Evolutionary conservation across 192 early-diverging fungal genomes (phyloP).

Genomic region (Coemansia sp.): DNA sequence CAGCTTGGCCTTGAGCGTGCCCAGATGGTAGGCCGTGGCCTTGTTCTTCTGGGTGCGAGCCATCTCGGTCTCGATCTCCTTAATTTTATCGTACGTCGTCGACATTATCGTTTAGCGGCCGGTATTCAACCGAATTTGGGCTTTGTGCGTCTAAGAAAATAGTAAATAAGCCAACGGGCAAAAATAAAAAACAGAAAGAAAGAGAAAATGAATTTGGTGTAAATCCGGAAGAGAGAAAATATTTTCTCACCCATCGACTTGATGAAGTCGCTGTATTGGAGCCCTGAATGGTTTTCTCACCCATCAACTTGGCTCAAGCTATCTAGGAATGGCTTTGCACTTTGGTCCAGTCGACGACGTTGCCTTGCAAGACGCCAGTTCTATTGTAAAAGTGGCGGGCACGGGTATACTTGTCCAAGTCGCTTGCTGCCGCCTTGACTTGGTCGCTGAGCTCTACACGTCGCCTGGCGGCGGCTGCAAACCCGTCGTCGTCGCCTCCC

Average conservation of each 20-base stretch:
- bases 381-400: conserved; percentile 52
- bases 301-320: neutral
- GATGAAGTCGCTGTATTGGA: too few species aligned
- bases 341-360: conserved; percentile 46
- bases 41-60: conserved; percentile 93
- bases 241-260: neutral
- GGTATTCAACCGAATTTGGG: neutral
- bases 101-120: conserved; percentile 44
- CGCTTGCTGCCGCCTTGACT: conserved; percentile 37
- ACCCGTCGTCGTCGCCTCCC: conserved; percentile 34
- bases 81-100: conserved; percentile 59
- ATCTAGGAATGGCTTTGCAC: conserved; percentile 8
- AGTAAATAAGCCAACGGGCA: neutral
- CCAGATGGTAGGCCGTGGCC: conserved; percentile 93
- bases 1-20: conserved; percentile 92
- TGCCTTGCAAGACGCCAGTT: conserved; percentile 38
- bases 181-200: neutral
- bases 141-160: neutral
- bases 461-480: conserved; percentile 16
- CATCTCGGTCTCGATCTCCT: conserved; percentile 81
- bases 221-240: neutral
- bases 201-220: neutral
- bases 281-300: too few species aligned
- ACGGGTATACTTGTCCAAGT: conserved; percentile 58
- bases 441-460: conserved; percentile 37